These are phyloP conservation scores for Withania somnifera DNA, from an alignment of 305 asterid species.

Conservation along the genomic window DNA sequence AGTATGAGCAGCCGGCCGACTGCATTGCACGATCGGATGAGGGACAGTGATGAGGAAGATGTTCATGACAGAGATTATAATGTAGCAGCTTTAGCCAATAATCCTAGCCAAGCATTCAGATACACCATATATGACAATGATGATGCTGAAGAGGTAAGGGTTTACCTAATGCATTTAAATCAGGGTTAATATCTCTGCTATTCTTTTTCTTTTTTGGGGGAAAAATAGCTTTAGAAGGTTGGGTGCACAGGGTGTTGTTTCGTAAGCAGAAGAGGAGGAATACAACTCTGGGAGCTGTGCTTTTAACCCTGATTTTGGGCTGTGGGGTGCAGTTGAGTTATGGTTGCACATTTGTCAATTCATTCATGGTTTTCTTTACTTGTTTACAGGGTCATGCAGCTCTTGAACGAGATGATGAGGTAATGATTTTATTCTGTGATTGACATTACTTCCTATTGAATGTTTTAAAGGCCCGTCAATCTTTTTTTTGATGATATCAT, in stretches of 20 bases:
- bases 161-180: not conserved
- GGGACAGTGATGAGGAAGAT: conserved; percentile 98
- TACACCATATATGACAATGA: conserved; percentile 82
- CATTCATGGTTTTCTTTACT: not conserved
- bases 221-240: not conserved
- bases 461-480: not conserved
- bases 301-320: not conserved
- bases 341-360: not conserved
- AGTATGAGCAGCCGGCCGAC: conserved; percentile 72
- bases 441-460: not conserved
- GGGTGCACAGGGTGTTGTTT: not conserved
- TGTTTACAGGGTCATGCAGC: conserved; percentile 67
- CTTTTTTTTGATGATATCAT: not conserved
- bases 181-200: not conserved
- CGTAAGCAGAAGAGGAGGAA: not conserved
- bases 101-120: conserved; percentile 86
- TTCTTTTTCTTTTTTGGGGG: not conserved
- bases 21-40: conserved; percentile 74
- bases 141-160: conserved; percentile 66
- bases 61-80: conserved; percentile 87
- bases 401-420: conserved; percentile 92
- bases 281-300: not conserved
- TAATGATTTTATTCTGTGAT: conserved; percentile 14
- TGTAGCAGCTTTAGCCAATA: conserved; percentile 90
- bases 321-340: not conserved